Conservation (phyloP, 2,329 filamentous ascomycete species). For the Eutypella sp. region DNA sequence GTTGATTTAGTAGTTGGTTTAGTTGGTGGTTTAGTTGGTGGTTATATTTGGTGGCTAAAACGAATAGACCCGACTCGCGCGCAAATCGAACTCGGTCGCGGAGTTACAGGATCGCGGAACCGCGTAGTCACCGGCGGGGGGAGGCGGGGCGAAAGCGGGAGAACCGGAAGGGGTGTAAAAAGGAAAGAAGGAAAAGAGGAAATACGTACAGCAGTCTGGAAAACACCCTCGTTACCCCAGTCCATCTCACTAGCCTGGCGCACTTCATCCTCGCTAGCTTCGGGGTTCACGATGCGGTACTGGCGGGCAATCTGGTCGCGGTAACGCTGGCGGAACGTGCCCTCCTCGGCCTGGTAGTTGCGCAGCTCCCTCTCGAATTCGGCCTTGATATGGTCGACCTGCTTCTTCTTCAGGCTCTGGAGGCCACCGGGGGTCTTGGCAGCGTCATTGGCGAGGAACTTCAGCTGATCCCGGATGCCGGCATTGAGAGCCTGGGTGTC, state of each 20-base stretch:
- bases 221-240: slow-evolving; percentile 75
- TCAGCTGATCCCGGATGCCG: slow-evolving; percentile 75
- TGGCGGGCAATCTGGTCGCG: slow-evolving; percentile 75
- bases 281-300: slow-evolving; percentile 76
- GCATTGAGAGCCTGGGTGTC: slow-evolving; percentile 69
- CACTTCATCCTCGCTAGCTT: slow-evolving; percentile 70
- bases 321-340: slow-evolving; percentile 64
- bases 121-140: not conserved
- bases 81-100: too few relatives aligned
- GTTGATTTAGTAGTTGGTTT: too few relatives aligned
- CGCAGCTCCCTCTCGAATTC: slow-evolving; percentile 68
- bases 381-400: slow-evolving; percentile 64
- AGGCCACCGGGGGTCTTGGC: slow-evolving; percentile 55
- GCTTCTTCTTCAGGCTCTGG: slow-evolving; percentile 63
- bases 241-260: slow-evolving; percentile 63
- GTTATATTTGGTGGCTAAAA: too few relatives aligned
- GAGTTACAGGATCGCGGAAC: too few relatives aligned
- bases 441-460: slow-evolving; percentile 66
- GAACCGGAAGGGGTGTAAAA: too few relatives aligned
- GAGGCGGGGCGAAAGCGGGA: too few relatives aligned
- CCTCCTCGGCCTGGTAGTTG: slow-evolving; percentile 67
- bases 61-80: too few relatives aligned
- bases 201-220: slow-evolving; percentile 69
- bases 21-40: too few relatives aligned
- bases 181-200: slow-evolving; percentile 1